Evolutionary conservation across 2,329 filamentous ascomycete genomes (phyloP).

Genomic region (Trichoderma atroviride): DNA sequence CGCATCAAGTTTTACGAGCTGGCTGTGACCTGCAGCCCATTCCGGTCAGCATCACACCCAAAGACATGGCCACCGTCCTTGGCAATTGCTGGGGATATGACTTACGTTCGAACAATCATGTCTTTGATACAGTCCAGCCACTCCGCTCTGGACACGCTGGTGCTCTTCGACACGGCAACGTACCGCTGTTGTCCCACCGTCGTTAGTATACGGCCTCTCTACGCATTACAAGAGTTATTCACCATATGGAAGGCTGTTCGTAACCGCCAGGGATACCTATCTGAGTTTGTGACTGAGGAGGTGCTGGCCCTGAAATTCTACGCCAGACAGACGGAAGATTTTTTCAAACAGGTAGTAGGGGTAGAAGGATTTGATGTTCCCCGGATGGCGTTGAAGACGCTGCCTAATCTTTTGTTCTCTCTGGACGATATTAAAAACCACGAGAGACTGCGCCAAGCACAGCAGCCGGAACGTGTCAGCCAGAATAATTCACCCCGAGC

Average conservation of each 20-base stretch:
- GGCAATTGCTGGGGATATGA: neutral
- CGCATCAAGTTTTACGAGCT: neutral
- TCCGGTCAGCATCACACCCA: neutral
- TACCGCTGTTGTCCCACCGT: constrained; percentile 1
- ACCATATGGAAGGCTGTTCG: neutral
- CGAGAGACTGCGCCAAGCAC: neutral
- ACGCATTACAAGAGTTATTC: neutral
- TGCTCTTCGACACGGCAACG: neutral
- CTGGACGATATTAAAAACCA: neutral
- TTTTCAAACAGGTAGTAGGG: neutral
- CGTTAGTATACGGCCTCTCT: neutral
- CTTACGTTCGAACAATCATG: constrained; percentile 3
- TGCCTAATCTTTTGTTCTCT: neutral
- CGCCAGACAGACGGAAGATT: neutral
- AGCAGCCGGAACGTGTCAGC: neutral
- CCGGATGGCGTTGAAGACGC: neutral
- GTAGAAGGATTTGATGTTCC: neutral
- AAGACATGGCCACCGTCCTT: neutral
- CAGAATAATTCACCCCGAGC: neutral
- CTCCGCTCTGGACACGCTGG: neutral
- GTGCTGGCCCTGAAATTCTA: constrained; percentile 4
- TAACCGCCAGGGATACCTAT: neutral
- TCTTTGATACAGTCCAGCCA: neutral
- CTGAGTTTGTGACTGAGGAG: neutral
- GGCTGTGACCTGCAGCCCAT: neutral